These are phyloP conservation scores for Diaporthe batatas DNA, from an alignment of 2,329 filamentous ascomycete species.

Conservation along the genomic window DNA sequence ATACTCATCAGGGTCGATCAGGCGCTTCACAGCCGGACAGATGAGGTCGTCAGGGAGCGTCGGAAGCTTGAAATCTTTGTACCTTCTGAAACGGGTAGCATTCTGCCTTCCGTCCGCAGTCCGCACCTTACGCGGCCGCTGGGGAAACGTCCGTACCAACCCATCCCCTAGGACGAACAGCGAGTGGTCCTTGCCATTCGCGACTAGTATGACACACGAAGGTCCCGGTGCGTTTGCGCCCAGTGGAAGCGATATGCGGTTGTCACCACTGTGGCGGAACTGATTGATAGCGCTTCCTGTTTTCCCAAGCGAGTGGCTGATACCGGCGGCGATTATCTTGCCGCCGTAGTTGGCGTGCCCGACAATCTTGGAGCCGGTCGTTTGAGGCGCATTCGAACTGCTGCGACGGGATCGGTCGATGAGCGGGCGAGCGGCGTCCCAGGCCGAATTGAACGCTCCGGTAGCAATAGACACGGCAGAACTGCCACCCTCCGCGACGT, in stretches of 20 bases:
- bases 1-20: constrained; percentile 69
- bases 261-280: constrained; percentile 81
- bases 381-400: constrained; percentile 54
- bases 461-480: constrained; percentile 78
- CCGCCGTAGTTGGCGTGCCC: constrained; percentile 77
- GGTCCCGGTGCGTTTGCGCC: constrained; percentile 66
- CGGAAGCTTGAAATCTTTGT: constrained; percentile 77
- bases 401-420: constrained; percentile 68
- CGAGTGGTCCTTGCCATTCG: constrained; percentile 70
- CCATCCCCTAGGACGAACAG: constrained; percentile 77
- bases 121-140: constrained; percentile 67
- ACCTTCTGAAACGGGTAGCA: constrained; percentile 67
- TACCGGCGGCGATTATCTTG: constrained; percentile 78
- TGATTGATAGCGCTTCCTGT: constrained; percentile 78
- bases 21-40: constrained; percentile 67
- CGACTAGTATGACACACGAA: constrained; percentile 75
- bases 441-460: constrained; percentile 77
- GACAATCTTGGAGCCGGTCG: constrained; percentile 61
- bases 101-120: constrained; percentile 67
- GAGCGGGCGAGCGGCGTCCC: constrained; percentile 75
- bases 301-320: constrained; percentile 80
- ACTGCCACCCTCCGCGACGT: constrained; percentile 62
- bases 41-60: constrained; percentile 71
- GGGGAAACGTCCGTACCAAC: constrained; percentile 74
- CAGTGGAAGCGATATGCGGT: constrained; percentile 77